These are phyloP conservation scores for Kazachstania sp. DNA, from an alignment of 1,139 yeast genomes.

Conservation along the genomic window DNA sequence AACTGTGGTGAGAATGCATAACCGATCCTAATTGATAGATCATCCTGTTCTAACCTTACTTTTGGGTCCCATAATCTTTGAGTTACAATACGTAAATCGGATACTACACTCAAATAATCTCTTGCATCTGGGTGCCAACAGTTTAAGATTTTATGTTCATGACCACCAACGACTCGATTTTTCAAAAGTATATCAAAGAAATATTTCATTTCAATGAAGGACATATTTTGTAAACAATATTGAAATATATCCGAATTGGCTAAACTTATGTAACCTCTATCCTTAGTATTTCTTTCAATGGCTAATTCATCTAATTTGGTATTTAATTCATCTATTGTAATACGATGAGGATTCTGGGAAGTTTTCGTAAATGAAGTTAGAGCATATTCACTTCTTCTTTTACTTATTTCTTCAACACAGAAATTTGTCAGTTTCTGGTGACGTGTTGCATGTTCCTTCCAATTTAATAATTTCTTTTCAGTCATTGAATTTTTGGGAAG, in stretches of 20 bases:
- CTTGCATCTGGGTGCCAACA: conserved; percentile 79
- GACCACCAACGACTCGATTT: conserved; percentile 46
- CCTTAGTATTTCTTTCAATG: conserved; percentile 29
- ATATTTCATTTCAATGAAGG: conserved; percentile 61
- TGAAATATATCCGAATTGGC: conserved; percentile 35
- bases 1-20: conserved; percentile 66
- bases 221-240: conserved; percentile 47
- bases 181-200: conserved; percentile 60
- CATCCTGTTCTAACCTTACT: conserved; percentile 37
- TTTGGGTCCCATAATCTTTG: conserved; percentile 47
- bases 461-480: conserved; percentile 38
- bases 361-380: not conserved
- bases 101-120: conserved; percentile 56
- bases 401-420: conserved; percentile 35
- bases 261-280: conserved; percentile 19
- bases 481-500: conserved; percentile 46
- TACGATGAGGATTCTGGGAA: not conserved
- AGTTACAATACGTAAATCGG: conserved; percentile 54
- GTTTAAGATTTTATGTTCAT: conserved; percentile 53
- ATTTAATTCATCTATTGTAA: conserved; percentile 54
- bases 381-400: conserved; percentile 32
- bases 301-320: conserved; percentile 45
- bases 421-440: conserved; percentile 35
- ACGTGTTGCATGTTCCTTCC: conserved; percentile 35
- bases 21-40: conserved; percentile 41